Percentiles rank a stretch among this genome's conserved stretches.
Conservation (phyloP, 2,329 filamentous ascomycete genomes). For the Neocucurbitaria cava region DNA sequence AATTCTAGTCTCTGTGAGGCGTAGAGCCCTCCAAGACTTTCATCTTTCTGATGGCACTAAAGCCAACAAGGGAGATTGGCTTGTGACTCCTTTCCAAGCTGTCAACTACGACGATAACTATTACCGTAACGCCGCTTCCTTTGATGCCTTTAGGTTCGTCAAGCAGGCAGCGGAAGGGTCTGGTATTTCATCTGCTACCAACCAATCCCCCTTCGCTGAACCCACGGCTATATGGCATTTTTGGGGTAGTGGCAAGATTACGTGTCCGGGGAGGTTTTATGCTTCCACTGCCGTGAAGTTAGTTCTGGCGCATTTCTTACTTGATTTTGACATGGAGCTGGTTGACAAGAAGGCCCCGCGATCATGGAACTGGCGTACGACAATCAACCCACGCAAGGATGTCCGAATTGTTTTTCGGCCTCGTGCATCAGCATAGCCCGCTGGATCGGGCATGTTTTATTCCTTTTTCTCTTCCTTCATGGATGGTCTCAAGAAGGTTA, state of each 20-base stretch:
- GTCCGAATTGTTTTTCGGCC: too few relatives aligned
- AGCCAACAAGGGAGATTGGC: conserved; percentile 15
- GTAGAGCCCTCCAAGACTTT: conserved; percentile 12
- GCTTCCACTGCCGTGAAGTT: conserved; percentile 5
- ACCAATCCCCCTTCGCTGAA: too few relatives aligned
- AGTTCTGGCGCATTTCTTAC: background rate
- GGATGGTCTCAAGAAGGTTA: too few relatives aligned
- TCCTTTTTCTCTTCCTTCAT: too few relatives aligned
- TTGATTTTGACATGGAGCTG: conserved; percentile 5
- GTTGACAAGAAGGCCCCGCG: background rate
- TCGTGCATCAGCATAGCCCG: too few relatives aligned
- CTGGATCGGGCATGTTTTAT: too few relatives aligned
- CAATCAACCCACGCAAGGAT: too few relatives aligned
- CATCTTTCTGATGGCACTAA: conserved; percentile 10
- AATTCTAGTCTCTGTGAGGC: too few relatives aligned
- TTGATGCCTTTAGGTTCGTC: conserved; percentile 16
- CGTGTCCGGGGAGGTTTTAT: conserved; percentile 10
- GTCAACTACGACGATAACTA: conserved; percentile 3
- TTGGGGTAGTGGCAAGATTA: conserved; percentile 12
- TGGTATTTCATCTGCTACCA: too few relatives aligned
- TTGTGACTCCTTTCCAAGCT: conserved; percentile 6
- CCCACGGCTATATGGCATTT: background rate
- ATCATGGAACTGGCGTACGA: conserved; percentile 4
- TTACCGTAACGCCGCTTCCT: conserved; percentile 6
- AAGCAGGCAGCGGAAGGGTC: too few relatives aligned